A percentile compares a stretch with the other conserved stretches of the same genome.
Evolutionary conservation across 2,329 filamentous ascomycete species (phyloP).

Genomic region (Cladosporium colombiae): DNA sequence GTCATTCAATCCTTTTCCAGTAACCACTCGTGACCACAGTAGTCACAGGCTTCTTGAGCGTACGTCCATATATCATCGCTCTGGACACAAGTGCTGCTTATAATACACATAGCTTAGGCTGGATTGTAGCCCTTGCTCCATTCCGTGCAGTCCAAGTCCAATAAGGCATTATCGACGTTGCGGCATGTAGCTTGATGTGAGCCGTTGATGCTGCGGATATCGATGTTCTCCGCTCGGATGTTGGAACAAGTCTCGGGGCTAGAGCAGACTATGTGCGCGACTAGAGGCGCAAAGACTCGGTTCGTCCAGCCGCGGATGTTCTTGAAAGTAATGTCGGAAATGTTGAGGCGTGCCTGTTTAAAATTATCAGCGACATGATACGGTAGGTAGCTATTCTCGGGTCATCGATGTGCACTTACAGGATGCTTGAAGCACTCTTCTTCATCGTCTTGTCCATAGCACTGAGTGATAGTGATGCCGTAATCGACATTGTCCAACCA

Average conservation of each 20-base stretch:
- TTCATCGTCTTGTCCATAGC: slow-evolving; percentile 63
- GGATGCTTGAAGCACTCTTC: slow-evolving; percentile 63
- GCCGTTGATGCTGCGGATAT: slow-evolving; percentile 31
- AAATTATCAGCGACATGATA: neutral
- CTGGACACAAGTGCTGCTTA: neutral
- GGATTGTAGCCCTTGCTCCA: neutral
- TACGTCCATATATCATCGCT: neutral
- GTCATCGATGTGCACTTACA: neutral
- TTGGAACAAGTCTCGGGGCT: slow-evolving; percentile 51
- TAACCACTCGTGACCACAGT: neutral
- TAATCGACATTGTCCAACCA: slow-evolving; percentile 63
- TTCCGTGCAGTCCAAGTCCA: slow-evolving; percentile 22
- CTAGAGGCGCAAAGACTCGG: slow-evolving; percentile 44
- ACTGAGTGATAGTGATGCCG: slow-evolving; percentile 64
- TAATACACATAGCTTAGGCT: neutral
- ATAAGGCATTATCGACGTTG: slow-evolving; percentile 33
- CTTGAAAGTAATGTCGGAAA: slow-evolving; percentile 57
- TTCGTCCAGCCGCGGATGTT: slow-evolving; percentile 59
- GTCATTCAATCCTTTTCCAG: neutral
- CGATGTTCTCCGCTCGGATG: slow-evolving; percentile 43
- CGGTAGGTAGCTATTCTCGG: no score
- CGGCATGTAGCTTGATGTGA: slow-evolving; percentile 36
- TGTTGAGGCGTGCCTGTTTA: slow-evolving; percentile 57
- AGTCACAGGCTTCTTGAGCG: neutral
- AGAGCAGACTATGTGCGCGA: slow-evolving; percentile 48